Conservation (phyloP, 2,329 filamentous ascomycete species). For the Fusarium coffeatum region DNA sequence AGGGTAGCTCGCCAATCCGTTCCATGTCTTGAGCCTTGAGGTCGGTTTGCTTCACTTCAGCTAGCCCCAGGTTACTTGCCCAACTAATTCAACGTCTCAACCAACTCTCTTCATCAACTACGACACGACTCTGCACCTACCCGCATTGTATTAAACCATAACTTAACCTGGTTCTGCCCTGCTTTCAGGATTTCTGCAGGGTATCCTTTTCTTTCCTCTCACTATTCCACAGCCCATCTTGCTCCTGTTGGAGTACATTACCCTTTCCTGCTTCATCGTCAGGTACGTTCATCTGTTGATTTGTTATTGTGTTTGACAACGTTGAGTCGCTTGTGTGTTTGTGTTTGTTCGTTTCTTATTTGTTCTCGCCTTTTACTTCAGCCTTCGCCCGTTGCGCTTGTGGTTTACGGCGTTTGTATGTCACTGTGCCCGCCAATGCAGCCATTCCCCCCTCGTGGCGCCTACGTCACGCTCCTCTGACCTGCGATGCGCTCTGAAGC, state of each 20-base stretch:
- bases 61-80: conserved; percentile 13
- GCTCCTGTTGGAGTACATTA: conserved; percentile 9
- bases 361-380: neutral
- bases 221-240: conserved; percentile 2
- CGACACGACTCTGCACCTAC: conserved; percentile 33
- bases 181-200: conserved; percentile 2
- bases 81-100: conserved; percentile 22
- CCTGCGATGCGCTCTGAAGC: conserved; percentile 31
- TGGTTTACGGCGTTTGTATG: conserved; percentile 13
- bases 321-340: neutral
- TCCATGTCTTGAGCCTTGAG: neutral
- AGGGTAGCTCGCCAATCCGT: conserved; percentile 14
- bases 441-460: conserved; percentile 29
- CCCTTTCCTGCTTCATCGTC: conserved; percentile 8
- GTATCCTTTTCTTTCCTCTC: neutral
- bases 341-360: neutral
- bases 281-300: conserved; percentile 30
- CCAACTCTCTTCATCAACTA: conserved; percentile 38
- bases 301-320: conserved; percentile 13
- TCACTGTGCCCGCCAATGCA: conserved; percentile 27
- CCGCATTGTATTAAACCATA: conserved; percentile 16
- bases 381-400: conserved; percentile 2
- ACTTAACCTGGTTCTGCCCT: conserved; percentile 16
- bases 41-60: conserved; percentile 4
- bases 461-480: conserved; percentile 43